These are phyloP conservation scores for Leccinum pallidistipes DNA, from an alignment of 1,284 basidiomycete species.

Conservation along the genomic window DNA sequence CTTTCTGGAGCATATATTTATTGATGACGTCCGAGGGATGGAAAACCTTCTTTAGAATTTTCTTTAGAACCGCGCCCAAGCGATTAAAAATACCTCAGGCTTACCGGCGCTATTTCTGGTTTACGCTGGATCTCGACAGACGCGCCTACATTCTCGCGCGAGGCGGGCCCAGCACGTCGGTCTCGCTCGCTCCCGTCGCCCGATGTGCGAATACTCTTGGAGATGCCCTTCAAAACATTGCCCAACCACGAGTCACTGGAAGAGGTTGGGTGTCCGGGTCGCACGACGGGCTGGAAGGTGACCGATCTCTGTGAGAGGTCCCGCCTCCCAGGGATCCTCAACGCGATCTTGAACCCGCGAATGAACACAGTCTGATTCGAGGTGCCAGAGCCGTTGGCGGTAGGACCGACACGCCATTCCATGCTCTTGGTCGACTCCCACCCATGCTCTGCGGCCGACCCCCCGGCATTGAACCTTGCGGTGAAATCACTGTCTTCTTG, in stretches of 20 bases:
- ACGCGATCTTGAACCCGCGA: slow-evolving; percentile 31
- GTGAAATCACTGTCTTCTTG: slow-evolving; percentile 6
- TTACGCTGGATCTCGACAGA: slow-evolving; percentile 17
- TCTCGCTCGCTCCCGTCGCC: neutral
- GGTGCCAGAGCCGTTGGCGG: slow-evolving; percentile 1
- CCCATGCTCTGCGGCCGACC: slow-evolving; percentile 2
- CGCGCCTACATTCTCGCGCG: neutral
- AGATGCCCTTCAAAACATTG: slow-evolving; percentile 21
- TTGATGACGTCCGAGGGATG: slow-evolving; percentile 28
- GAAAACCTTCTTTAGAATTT: slow-evolving; percentile 17
- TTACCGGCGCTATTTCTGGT: slow-evolving; percentile 24
- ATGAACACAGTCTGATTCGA: slow-evolving; percentile 28
- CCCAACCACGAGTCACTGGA: slow-evolving; percentile 21
- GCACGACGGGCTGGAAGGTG: slow-evolving; percentile 9
- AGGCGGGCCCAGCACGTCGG: neutral
- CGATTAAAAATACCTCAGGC: neutral
- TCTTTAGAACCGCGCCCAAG: slow-evolving; percentile 3
- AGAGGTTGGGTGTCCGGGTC: neutral
- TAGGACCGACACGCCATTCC: slow-evolving; percentile 22
- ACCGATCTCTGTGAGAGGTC: slow-evolving; percentile 27
- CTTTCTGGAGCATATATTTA: slow-evolving; percentile 21
- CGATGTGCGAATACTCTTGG: slow-evolving; percentile 16
- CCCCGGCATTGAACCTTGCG: slow-evolving; percentile 18
- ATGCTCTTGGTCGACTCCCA: slow-evolving; percentile 22
- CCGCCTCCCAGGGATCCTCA: slow-evolving; percentile 15